These are phyloP conservation scores for Talaromyces proteolyticus DNA, from an alignment of 495 filamentous ascomycete species.

Conservation along the genomic window DNA sequence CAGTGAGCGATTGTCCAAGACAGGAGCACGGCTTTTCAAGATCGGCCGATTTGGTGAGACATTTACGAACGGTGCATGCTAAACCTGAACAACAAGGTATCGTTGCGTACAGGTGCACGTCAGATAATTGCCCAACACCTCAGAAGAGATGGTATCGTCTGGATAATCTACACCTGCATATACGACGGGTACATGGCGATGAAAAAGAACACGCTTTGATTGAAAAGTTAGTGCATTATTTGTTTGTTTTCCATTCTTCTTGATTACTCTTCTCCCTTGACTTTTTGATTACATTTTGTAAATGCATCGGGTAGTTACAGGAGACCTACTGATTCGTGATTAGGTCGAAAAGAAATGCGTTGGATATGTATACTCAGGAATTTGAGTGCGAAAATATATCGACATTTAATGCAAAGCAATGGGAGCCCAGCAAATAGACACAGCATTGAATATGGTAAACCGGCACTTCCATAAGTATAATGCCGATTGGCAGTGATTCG, in stretches of 20 bases:
- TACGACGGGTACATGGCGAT: background rate
- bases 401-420: background rate
- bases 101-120: background rate
- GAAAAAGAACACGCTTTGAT: background rate
- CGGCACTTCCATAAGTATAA: too few species aligned
- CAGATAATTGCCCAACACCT: background rate
- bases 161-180: background rate
- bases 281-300: background rate
- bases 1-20: background rate
- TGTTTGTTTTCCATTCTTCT: background rate
- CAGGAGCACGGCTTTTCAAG: background rate
- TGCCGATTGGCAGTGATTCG: too few species aligned
- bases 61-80: background rate
- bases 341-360: background rate
- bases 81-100: background rate
- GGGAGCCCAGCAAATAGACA: background rate
- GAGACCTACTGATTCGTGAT: too few species aligned
- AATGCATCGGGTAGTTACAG: too few species aligned
- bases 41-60: background rate
- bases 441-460: too few species aligned
- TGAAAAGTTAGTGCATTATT: background rate
- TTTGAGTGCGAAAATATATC: background rate
- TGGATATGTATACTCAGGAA: background rate
- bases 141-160: background rate
- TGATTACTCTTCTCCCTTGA: background rate